Percentiles rank a stretch among this genome's conserved stretches.
Conservation (phyloP, 129 eudicot genomes). For the Flaveria robusta region DNA sequence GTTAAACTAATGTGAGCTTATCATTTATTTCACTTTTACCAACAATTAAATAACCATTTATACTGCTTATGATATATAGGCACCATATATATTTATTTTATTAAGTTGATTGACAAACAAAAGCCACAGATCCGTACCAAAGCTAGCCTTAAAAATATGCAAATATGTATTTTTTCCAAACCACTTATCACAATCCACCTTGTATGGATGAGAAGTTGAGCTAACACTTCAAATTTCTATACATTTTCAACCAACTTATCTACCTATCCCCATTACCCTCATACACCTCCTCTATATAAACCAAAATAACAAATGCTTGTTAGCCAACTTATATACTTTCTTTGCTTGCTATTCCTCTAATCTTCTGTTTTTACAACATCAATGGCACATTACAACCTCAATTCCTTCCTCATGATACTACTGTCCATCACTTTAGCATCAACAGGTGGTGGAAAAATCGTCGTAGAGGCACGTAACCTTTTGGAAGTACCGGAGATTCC, state of each 20-base stretch:
- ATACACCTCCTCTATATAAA: not conserved
- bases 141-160: not conserved
- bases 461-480: constrained; percentile 27
- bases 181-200: not conserved
- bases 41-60: not conserved
- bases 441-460: not conserved
- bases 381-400: constrained; percentile 23
- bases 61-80: too few species aligned
- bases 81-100: too few species aligned
- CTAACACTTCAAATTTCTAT: constrained; percentile 9
- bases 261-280: not conserved
- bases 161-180: not conserved
- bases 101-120: not conserved
- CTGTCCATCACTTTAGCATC: constrained; percentile 25
- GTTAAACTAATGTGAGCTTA: not conserved
- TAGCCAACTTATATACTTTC: not conserved
- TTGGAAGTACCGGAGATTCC: constrained; percentile 32
- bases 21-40: not conserved
- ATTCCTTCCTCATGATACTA: constrained; percentile 17
- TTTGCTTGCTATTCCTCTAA: not conserved
- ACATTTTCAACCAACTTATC: constrained; percentile 5
- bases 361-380: not conserved
- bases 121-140: not conserved
- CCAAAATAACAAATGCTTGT: not conserved
- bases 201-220: constrained; percentile 21